phyloP scores from a whole-genome alignment of 2,329 filamentous ascomycete genomes.

The Orbilia brochopaga region DNA sequence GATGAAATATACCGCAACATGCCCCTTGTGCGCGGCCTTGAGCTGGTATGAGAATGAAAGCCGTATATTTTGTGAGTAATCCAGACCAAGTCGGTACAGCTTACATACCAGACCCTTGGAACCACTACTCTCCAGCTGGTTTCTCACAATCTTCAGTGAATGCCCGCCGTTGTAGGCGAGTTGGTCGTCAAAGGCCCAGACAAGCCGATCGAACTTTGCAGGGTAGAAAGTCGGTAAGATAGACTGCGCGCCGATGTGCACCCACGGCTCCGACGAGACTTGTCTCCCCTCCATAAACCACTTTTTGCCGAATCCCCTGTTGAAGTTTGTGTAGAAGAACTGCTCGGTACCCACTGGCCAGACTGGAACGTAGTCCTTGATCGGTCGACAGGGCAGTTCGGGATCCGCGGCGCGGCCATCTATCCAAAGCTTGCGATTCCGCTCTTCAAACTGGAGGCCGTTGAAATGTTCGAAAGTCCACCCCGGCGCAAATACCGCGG shows the following conservation, averaged over 20 bases:
- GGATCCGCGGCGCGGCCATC: constrained; percentile 35
- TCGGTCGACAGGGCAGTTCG: constrained; percentile 45
- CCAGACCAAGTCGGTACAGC: constrained; percentile 51
- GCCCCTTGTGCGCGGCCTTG: constrained; percentile 38
- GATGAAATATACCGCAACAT: constrained; percentile 50
- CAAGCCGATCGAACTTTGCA: constrained; percentile 41
- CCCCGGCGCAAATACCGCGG: constrained; percentile 60
- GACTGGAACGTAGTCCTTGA: constrained; percentile 49
- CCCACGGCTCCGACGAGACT: constrained; percentile 51
- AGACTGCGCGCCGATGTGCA: constrained; percentile 54
- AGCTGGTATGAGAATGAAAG: constrained; percentile 51
- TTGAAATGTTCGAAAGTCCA: constrained; percentile 62
- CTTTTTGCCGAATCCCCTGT: constrained; percentile 53
- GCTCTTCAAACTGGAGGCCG: constrained; percentile 50
- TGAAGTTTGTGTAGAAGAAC: constrained; percentile 55
- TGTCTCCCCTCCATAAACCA: constrained; percentile 52
- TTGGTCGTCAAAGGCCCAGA: constrained; percentile 49
- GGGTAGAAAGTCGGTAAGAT: constrained; percentile 52
- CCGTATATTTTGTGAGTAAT: constrained; percentile 34
- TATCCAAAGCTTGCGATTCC: constrained; percentile 54
- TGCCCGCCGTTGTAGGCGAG: constrained; percentile 52
- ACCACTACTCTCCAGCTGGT: not conserved
- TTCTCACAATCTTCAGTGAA: constrained; percentile 48
- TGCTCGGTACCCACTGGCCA: constrained; percentile 49
- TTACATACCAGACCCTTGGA: constrained; percentile 40